Evolutionary conservation across 768 basidiomycete genomes (phyloP), one percentile per base, ranked within the genome.

Genomic region (Trametes meyenii): DNA sequence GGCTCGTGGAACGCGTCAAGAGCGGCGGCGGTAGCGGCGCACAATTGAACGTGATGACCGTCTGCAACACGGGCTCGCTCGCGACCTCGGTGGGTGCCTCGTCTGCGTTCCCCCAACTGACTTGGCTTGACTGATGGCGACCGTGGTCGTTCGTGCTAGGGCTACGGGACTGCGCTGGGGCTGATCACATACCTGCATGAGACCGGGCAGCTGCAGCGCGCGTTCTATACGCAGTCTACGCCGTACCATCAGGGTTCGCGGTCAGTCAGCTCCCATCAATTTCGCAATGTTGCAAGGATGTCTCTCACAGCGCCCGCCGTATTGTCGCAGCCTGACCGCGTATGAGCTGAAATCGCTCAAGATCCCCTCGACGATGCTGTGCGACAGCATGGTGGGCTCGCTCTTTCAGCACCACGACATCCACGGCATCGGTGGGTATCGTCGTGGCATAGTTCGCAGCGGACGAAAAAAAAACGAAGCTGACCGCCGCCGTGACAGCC

Each of bases 311-410:
- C 43, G 19, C 46, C 48, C 52, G 48, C n/a, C 52, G 48, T 16
- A 33, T 52, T 23, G 55, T 60, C 58, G 54, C 59, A 94, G 96
- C 63, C 80, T 98, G 50, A 98, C 96, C 5, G 89, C 94, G 2
- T 76, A 96, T 55, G 96, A 98, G 69, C 83, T 98, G 24, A 86
- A 92, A 66, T 89, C 88, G 3, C 83, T 98, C 46, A 78, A 85
- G 38, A 89, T 96, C 14, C 90, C 94, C 0, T 90, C 91, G 4
- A 86, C 89, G 5, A 96, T 98, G 94, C 88, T 98, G 50, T 96
- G 95, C 70, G 96, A 98, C 71, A 96, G 93, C 38, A 97, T 97
- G 91, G 92, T 98, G 17, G 96, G 96, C 10, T 96, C 94, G 0
- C 76, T 98, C 53, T 92, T 98, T 78, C 93, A 96, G 70, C 86